phyloP scores from a whole-genome alignment of 1,139 yeast species.

The Yamadazyma atmosphaerica region DNA sequence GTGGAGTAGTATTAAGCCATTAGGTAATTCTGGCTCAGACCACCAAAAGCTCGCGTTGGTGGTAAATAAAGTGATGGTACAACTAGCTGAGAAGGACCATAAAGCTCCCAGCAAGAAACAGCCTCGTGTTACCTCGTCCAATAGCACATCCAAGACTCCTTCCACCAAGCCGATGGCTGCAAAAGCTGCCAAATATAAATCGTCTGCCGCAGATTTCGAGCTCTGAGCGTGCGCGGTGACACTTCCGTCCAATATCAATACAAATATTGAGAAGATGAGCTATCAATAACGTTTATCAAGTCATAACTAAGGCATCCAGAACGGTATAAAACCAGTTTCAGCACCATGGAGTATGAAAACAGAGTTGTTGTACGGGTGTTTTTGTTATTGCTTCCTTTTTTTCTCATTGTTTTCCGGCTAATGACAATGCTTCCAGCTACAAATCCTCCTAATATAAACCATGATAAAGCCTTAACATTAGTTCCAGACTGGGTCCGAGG shows the following conservation, averaged over 20 bases:
- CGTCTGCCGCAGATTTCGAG: slow-evolving; percentile 10
- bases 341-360: slow-evolving; percentile 30
- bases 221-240: slow-evolving; percentile 9
- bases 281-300: too few relatives aligned
- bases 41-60: slow-evolving; percentile 53
- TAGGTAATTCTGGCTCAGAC: slow-evolving; percentile 51
- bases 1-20: slow-evolving; percentile 61
- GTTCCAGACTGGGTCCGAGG: slow-evolving; percentile 15
- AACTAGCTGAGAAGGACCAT: slow-evolving; percentile 46
- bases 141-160: too few relatives aligned
- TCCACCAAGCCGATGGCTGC: not conserved
- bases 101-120: not conserved
- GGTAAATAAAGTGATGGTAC: slow-evolving; percentile 58
- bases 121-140: not conserved
- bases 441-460: slow-evolving; percentile 10
- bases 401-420: slow-evolving; percentile 25
- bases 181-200: slow-evolving; percentile 12
- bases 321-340: too few relatives aligned
- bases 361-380: slow-evolving; percentile 22
- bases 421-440: slow-evolving; percentile 30
- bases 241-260: too few relatives aligned
- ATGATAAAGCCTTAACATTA: not conserved
- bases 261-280: too few relatives aligned
- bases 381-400: slow-evolving; percentile 24
- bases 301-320: too few relatives aligned